Conservation (phyloP, 2,329 filamentous ascomycete genomes). For the Magnaporthales sp. region DNA sequence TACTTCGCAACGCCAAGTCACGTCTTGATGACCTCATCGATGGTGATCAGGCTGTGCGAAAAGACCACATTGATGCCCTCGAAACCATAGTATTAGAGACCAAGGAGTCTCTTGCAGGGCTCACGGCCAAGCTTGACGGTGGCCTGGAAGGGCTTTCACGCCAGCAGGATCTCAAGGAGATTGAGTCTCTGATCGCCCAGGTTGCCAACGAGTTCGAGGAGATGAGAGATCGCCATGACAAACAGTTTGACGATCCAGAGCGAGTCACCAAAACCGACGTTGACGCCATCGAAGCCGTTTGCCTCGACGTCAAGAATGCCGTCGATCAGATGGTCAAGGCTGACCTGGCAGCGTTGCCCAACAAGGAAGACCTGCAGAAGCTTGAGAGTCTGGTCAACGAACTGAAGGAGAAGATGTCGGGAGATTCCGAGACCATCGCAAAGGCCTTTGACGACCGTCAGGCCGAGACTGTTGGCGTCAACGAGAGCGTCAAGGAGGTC, state of each 20-base stretch:
- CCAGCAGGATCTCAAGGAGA: slow-evolving; percentile 65
- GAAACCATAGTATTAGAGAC: slow-evolving; percentile 63
- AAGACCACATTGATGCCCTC: slow-evolving; percentile 56
- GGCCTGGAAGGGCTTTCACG: slow-evolving; percentile 47
- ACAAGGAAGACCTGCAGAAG: slow-evolving; percentile 66
- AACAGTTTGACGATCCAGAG: slow-evolving; percentile 47
- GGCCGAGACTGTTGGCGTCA: slow-evolving; percentile 69
- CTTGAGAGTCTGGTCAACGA: slow-evolving; percentile 63
- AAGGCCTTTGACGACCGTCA: slow-evolving; percentile 80
- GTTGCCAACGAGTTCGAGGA: slow-evolving; percentile 71
- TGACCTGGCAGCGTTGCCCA: slow-evolving; percentile 61
- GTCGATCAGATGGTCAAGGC: slow-evolving; percentile 66
- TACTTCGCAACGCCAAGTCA: slow-evolving; percentile 81
- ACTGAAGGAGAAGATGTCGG: slow-evolving; percentile 53
- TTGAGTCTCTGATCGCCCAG: slow-evolving; percentile 74
- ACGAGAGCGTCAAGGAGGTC: slow-evolving; percentile 71
- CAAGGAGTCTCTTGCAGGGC: slow-evolving; percentile 57
- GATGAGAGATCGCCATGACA: slow-evolving; percentile 48
- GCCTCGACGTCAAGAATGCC: slow-evolving; percentile 75
- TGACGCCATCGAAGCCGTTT: slow-evolving; percentile 70
- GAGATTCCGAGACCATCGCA: slow-evolving; percentile 63
- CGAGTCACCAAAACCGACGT: slow-evolving; percentile 74
- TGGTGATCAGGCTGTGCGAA: slow-evolving; percentile 59
- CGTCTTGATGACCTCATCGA: slow-evolving; percentile 75
- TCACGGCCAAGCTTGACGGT: slow-evolving; percentile 18